phyloP scores from a whole-genome alignment of 441 rosid species.

The Populus hybrid region DNA sequence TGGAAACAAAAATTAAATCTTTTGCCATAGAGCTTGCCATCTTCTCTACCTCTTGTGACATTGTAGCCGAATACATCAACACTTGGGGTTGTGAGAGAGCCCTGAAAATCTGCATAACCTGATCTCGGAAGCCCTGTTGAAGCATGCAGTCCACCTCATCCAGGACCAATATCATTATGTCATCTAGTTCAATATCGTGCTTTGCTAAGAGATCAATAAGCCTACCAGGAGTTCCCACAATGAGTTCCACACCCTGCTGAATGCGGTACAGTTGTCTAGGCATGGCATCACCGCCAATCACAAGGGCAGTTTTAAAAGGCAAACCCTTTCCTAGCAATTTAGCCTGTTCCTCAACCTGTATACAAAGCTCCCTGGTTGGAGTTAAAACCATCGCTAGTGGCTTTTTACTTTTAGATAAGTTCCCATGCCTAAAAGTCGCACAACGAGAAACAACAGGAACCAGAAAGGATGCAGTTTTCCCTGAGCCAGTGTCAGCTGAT shows the following conservation, averaged over 20 bases:
- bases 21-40: slow-evolving; percentile 53
- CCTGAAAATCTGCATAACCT: slow-evolving; percentile 79
- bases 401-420: slow-evolving; percentile 31
- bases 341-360: slow-evolving; percentile 90
- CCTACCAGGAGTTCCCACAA: slow-evolving; percentile 85
- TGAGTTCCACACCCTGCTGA: slow-evolving; percentile 78
- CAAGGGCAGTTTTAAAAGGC: slow-evolving; percentile 89
- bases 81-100: slow-evolving; percentile 80
- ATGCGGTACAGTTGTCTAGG: slow-evolving; percentile 72
- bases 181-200: slow-evolving; percentile 57
- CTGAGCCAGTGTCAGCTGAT: slow-evolving; percentile 83
- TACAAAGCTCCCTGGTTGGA: slow-evolving; percentile 87
- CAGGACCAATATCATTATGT: slow-evolving; percentile 48
- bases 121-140: slow-evolving; percentile 82
- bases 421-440: slow-evolving; percentile 36
- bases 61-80: slow-evolving; percentile 80
- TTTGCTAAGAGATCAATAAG: slow-evolving; percentile 73
- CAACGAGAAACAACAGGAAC: slow-evolving; percentile 70
- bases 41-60: slow-evolving; percentile 64
- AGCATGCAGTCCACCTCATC: slow-evolving; percentile 97
- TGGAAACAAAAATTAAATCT: slow-evolving; percentile 42
- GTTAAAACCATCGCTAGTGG: slow-evolving; percentile 71
- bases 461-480: slow-evolving; percentile 87
- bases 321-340: slow-evolving; percentile 83
- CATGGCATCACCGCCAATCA: slow-evolving; percentile 87